Evolutionary conservation across 1,139 yeast species (phyloP), one percentile per base, ranked within the genome.

Genomic region (Entelexis paramagnoliae): DNA sequence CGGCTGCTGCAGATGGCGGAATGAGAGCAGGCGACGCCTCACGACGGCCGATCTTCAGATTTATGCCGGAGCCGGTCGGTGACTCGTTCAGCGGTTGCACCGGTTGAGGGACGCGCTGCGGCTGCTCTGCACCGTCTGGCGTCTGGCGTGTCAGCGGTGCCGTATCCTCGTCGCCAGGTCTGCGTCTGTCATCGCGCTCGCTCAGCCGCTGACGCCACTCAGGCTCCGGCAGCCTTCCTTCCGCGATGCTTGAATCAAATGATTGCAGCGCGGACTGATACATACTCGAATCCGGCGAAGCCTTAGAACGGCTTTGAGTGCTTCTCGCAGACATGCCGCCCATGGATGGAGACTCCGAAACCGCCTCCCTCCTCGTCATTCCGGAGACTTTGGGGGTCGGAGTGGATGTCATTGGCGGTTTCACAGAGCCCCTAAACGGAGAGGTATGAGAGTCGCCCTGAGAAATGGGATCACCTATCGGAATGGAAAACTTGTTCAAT

Each of bases 221-320:
- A 8, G 42, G n/a, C 13, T 24, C 42, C 8, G 2, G 20, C 19
- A 28, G 24, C 17, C 45, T 29, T 16, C 13, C 28, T 16, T 17
- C n/a, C 3, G 34, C 16, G 4, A 3, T 17, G 19, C 34, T 41
- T 3, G 45, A 10, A 5, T 42, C 46, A n/a, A 42, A 32, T 3
- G 46, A 42, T 29, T 42, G 46, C 28, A 42, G 1, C 1, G 46
- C 46, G 4, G 46, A 42, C 7, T 42, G 46, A n/a, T 42, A 42
- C 7, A 42, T 28, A 16, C 46, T 42, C 8, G 46, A 42, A 8
- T 42, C 19, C 14, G 46, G 46, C 26, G 46, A 42, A 5, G 28
- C 24, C 11, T 9, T 9, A 2, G 34, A 29, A 3, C 26, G 24
- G 9, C 13, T 24, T 3, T 24, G 28, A 1, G 17, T 5, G 16